phyloP scores from a whole-genome alignment of 495 filamentous ascomycete genomes.

The Aspergillus haitiensis region DNA sequence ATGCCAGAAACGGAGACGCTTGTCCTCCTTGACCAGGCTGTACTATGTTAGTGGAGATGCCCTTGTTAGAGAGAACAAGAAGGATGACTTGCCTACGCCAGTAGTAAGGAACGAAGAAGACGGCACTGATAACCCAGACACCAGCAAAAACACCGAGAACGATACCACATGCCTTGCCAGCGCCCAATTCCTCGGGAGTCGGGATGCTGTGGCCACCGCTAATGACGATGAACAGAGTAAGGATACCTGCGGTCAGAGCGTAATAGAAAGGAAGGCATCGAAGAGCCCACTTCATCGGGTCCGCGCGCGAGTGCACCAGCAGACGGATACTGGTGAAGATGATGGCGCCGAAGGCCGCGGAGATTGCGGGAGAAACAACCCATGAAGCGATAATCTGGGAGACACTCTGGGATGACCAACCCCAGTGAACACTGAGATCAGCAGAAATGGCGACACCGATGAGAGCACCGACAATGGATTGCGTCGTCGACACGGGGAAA shows the following conservation, averaged over 20 bases:
- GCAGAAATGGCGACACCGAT: slow-evolving; percentile 63
- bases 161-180: slow-evolving; percentile 53
- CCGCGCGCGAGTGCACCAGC: slow-evolving; percentile 56
- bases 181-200: slow-evolving; percentile 47
- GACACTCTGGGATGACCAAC: slow-evolving; percentile 50
- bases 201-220: slow-evolving; percentile 33
- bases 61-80: too few species aligned
- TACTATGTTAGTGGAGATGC: too few species aligned
- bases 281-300: slow-evolving; percentile 60
- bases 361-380: slow-evolving; percentile 62
- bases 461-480: slow-evolving; percentile 63
- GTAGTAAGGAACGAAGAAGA: slow-evolving; percentile 65
- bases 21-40: slow-evolving; percentile 55
- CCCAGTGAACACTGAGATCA: slow-evolving; percentile 57
- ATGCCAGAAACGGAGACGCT: slow-evolving; percentile 59
- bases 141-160: slow-evolving; percentile 59
- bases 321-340: slow-evolving; percentile 66
- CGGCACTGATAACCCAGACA: slow-evolving; percentile 48
- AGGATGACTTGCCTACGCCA: slow-evolving; percentile 36
- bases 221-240: slow-evolving; percentile 62
- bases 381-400: slow-evolving; percentile 61
- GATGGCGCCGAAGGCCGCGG: slow-evolving; percentile 57
- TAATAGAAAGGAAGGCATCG: slow-evolving; percentile 62
- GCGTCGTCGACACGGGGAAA: slow-evolving; percentile 49
- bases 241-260: slow-evolving; percentile 57